phyloP scores from a whole-genome alignment of 305 asterid species.

The Solanum chacoense region DNA sequence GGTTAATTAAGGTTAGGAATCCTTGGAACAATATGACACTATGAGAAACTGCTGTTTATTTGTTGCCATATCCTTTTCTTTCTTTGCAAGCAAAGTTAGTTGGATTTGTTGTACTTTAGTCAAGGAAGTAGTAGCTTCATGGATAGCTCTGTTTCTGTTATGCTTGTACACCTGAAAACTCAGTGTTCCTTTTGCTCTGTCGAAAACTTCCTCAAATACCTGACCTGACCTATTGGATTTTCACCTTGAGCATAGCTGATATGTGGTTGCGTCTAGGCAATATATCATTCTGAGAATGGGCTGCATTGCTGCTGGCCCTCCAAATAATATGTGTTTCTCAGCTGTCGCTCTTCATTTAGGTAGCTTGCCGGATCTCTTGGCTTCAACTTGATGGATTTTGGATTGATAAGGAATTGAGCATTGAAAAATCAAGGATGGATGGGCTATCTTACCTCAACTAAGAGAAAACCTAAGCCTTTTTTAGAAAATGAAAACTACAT shows the following conservation, averaged over 20 bases:
- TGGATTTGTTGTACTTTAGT: background rate
- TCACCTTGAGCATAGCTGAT: background rate
- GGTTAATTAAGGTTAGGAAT: background rate
- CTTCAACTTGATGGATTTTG: background rate
- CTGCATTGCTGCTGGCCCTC: background rate
- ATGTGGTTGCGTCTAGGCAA: background rate
- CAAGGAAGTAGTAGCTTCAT: background rate
- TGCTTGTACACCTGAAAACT: background rate
- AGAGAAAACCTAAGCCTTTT: background rate
- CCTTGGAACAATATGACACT: background rate
- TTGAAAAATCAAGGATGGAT: background rate
- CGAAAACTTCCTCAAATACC: background rate
- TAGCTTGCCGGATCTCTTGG: background rate
- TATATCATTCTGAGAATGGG: background rate
- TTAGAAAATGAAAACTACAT: background rate
- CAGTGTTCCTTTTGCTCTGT: background rate
- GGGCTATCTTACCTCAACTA: background rate
- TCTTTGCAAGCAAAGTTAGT: background rate
- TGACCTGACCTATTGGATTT: background rate
- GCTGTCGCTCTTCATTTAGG: background rate
- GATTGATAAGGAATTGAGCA: background rate
- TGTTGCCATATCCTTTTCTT: background rate
- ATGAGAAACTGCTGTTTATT: background rate
- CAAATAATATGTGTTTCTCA: background rate
- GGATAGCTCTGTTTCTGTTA: background rate